Percentiles rank a stretch among this genome's conserved stretches.
These are phyloP conservation scores for Cordyceps cicadae DNA, from an alignment of 2,329 filamentous ascomycete species.

Conservation along the genomic window DNA sequence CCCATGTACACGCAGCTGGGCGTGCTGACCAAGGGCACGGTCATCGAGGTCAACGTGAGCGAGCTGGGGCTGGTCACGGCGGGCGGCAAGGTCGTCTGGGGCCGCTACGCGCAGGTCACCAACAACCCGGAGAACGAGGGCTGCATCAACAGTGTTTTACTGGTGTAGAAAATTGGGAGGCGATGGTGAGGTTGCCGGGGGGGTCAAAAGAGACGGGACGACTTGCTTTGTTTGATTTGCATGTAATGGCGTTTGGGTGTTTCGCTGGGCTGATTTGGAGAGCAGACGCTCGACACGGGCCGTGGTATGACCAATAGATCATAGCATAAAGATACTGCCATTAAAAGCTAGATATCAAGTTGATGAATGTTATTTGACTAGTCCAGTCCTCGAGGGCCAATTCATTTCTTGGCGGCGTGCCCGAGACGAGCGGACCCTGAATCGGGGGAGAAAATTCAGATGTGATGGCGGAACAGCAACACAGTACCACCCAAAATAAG, in stretches of 20 bases:
- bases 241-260: conserved; percentile 23
- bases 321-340: conserved; percentile 3
- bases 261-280: conserved; percentile 11
- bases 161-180: conserved; percentile 20
- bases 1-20: conserved; percentile 89
- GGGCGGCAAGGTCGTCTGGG: conserved; percentile 89
- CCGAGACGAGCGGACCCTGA: conserved; percentile 1
- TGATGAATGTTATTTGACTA: background rate
- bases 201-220: background rate
- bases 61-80: conserved; percentile 88
- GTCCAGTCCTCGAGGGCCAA: background rate
- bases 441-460: background rate
- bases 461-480: background rate
- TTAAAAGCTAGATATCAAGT: background rate
- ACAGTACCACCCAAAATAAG: too few relatives aligned
- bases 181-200: background rate
- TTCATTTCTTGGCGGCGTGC: background rate
- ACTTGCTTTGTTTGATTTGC: conserved; percentile 13
- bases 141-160: conserved; percentile 34
- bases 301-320: conserved; percentile 1
- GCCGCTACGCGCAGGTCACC: conserved; percentile 67
- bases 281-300: background rate
- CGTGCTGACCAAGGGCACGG: conserved; percentile 73
- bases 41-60: conserved; percentile 84
- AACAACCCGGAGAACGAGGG: conserved; percentile 43